Base-by-base conservation (phyloP, 129 eudicot genomes). In the Artemisia tridentata region DNA sequence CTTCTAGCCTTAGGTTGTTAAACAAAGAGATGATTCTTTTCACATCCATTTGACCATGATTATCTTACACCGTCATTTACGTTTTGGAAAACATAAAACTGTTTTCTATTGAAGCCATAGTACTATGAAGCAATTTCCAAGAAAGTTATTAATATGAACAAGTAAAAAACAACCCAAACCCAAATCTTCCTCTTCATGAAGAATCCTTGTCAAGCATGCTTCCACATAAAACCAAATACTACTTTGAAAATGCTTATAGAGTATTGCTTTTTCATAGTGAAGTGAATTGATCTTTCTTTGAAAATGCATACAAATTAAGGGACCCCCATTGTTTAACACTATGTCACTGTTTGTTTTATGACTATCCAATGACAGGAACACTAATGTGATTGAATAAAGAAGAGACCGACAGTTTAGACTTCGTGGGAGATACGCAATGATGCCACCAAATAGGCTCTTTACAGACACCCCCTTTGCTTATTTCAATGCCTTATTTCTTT, bases 351-450 rank as follows among this genome's bases (percentile, higher is more conserved):
- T 60, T 4, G 3, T 56, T 45, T 19, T 6, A n/a, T 69, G 11
- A 3, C 41, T n/a, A 38, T 23, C 16, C 16, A 29, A 27, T 52
- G 10, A 53, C 43, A 29, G 3, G 17, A 11, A 14, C 38, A 57
- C 5, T 29, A 29, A 0, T 29, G 34, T 29, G 34, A 29, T 59
- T 7, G 18, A 59, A 72, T 17, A 56, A 47, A 66, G n/a, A n/a
- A n/a, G 73, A 75, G 79, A 65, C 73, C 73, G 73, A 68, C 63
- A 68, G 63, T 68, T 68, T 60, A 75, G 61, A 66, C 79, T 45
- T 55, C 60, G 73, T 75, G 73, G 47, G 21, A 56, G 73, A 65
- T 56, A 75, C 79, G 73, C 73, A 66, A 75, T 75, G 3, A 55
- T 75, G 79, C 34, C 79, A 58, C 59, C 45, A 15, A 43, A 56